Conservation (phyloP, 106 monocot species). For the Apostasia shenzhenica region DNA sequence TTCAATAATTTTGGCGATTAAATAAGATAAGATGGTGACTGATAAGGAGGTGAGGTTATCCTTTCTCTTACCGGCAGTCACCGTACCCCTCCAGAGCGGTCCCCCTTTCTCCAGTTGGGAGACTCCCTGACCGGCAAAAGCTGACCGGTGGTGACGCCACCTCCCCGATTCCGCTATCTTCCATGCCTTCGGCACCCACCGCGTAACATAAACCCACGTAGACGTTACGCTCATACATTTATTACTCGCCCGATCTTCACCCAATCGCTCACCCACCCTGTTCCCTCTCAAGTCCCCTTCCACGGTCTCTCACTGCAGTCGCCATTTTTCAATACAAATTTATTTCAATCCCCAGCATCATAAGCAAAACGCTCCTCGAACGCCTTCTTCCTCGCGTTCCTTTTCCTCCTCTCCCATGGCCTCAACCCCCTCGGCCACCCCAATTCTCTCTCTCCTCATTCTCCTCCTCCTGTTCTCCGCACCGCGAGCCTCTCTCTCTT, state of each 20-base stretch:
- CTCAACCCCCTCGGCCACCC: background rate
- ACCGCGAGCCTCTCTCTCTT: background rate
- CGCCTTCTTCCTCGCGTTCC: background rate
- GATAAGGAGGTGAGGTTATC: background rate
- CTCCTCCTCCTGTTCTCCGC: background rate
- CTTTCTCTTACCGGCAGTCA: background rate
- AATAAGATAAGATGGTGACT: too few species aligned
- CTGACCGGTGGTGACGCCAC: background rate
- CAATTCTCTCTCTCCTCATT: constrained; percentile 13
- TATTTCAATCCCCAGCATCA: background rate
- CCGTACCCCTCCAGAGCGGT: background rate
- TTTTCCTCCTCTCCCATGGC: background rate
- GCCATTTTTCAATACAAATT: background rate
- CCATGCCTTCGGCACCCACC: background rate
- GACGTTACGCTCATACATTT: background rate
- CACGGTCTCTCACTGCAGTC: background rate
- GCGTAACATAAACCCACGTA: background rate
- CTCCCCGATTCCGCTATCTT: background rate
- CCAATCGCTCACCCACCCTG: background rate
- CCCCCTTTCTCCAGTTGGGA: background rate
- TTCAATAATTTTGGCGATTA: too few species aligned
- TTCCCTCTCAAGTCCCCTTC: background rate
- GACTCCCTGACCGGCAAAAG: background rate
- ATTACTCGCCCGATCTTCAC: background rate
- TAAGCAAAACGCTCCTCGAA: background rate